phyloP scores from a whole-genome alignment of 2,329 filamentous ascomycete genomes.

The Macrophomina phaseolina region DNA sequence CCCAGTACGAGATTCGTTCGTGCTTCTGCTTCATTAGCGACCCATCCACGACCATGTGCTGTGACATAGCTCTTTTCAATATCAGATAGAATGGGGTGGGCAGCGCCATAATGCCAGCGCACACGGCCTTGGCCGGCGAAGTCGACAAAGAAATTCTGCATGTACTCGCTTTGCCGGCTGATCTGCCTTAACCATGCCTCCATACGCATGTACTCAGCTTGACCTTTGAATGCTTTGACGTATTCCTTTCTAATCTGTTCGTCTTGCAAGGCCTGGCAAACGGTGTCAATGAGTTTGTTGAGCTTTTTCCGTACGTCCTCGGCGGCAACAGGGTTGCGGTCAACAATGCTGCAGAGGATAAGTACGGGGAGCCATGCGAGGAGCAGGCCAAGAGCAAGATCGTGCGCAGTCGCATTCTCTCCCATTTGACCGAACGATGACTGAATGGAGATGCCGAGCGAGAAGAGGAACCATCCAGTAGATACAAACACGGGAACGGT shows the following conservation, averaged over 20 bases:
- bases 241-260: slow-evolving; percentile 36
- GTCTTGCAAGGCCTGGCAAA: slow-evolving; percentile 41
- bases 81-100: slow-evolving; percentile 50
- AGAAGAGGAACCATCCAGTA: slow-evolving; percentile 51
- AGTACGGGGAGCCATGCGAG: slow-evolving; percentile 55
- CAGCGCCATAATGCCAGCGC: slow-evolving; percentile 49
- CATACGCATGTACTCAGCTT: slow-evolving; percentile 35
- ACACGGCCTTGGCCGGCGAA: slow-evolving; percentile 46
- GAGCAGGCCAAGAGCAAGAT: slow-evolving; percentile 52
- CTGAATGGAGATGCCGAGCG: slow-evolving; percentile 45
- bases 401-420: slow-evolving; percentile 50
- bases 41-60: slow-evolving; percentile 47
- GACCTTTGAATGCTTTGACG: slow-evolving; percentile 36
- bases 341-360: slow-evolving; percentile 52
- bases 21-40: slow-evolving; percentile 41
- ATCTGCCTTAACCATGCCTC: slow-evolving; percentile 36
- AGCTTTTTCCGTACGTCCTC: slow-evolving; percentile 48
- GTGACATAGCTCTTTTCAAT: slow-evolving; percentile 51
- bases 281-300: slow-evolving; percentile 48
- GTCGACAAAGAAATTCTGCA: slow-evolving; percentile 44
- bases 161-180: slow-evolving; percentile 32
- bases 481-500: slow-evolving; percentile 50
- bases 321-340: slow-evolving; percentile 53
- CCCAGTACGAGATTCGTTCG: slow-evolving; percentile 45
- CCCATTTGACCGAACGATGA: slow-evolving; percentile 45